Evolutionary conservation across 306 rosid species (phyloP).

Genomic region (Casuarina equisetifolia): DNA sequence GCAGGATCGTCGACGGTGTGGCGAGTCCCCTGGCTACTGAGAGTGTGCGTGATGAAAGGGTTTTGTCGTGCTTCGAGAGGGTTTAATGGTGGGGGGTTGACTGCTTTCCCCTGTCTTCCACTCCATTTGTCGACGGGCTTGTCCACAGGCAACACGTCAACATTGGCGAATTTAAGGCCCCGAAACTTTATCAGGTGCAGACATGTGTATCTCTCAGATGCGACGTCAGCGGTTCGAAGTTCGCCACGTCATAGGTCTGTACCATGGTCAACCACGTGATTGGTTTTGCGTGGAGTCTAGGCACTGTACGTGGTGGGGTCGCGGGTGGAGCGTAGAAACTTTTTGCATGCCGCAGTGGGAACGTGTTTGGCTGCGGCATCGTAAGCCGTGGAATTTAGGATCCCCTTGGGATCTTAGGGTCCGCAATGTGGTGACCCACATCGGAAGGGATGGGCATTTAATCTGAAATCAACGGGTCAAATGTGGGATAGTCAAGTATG

Average conservation of each 20-base stretch:
- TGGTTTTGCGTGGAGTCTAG: not conserved
- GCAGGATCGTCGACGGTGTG: not conserved
- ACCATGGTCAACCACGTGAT: not conserved
- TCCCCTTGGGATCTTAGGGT: not conserved
- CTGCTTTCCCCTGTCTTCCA: slow-evolving; percentile 11
- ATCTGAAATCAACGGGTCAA: not conserved
- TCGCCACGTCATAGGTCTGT: not conserved
- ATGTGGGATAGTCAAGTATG: not conserved
- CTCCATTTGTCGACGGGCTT: not conserved
- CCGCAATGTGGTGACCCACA: not conserved
- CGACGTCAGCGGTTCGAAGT: not conserved
- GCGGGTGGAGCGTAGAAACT: not conserved
- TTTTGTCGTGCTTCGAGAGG: too few species aligned
- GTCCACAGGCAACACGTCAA: slow-evolving; percentile 24
- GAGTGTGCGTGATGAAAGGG: not conserved
- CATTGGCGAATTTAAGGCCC: slow-evolving; percentile 24
- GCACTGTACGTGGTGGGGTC: not conserved
- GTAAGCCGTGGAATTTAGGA: not conserved
- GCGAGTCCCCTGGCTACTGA: not conserved
- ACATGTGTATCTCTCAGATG: too few species aligned
- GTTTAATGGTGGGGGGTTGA: slow-evolving; percentile 22
- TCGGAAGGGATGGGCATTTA: too few species aligned
- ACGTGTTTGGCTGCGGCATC: not conserved
- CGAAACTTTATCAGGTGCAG: too few species aligned
- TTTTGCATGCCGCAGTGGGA: not conserved